These are phyloP conservation scores for Colletotrichum salicis DNA, from an alignment of 2,329 filamentous ascomycete genomes.

Conservation along the genomic window DNA sequence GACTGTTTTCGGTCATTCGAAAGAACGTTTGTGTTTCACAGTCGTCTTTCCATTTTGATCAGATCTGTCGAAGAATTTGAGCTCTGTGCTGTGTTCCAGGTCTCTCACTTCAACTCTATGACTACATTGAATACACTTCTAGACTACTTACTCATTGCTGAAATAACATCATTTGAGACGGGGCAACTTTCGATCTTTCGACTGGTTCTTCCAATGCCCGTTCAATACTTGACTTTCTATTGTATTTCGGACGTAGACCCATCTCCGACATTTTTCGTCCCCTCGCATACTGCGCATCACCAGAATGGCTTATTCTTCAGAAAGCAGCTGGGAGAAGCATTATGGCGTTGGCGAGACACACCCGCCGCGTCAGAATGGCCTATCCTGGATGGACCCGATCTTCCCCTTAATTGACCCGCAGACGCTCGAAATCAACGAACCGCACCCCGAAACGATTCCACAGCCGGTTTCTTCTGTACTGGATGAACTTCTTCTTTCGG, in stretches of 20 bases:
- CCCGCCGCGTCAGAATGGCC: neutral
- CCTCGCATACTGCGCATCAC: neutral
- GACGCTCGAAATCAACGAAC: constrained; percentile 1
- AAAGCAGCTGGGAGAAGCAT: neutral
- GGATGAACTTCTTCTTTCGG: constrained; percentile 26
- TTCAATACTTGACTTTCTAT: neutral
- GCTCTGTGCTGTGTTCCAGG: neutral
- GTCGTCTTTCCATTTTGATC: neutral
- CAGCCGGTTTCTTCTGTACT: constrained; percentile 3
- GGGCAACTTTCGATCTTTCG: neutral
- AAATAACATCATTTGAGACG: too few species aligned
- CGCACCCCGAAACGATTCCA: neutral
- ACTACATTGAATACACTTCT: too few species aligned
- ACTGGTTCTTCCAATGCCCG: neutral
- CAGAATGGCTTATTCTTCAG: neutral
- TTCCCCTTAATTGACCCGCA: constrained; percentile 11
- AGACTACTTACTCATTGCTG: neutral
- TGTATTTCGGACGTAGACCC: neutral
- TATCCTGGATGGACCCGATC: constrained; percentile 25
- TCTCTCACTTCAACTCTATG: neutral
- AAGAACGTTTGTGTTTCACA: neutral
- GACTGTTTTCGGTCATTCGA: neutral
- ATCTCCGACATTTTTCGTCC: neutral
- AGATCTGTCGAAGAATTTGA: neutral
- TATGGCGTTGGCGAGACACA: constrained; percentile 11